phyloP scores from a whole-genome alignment of 2,329 filamentous ascomycete species.

The Gnomoniopsis sp. region DNA sequence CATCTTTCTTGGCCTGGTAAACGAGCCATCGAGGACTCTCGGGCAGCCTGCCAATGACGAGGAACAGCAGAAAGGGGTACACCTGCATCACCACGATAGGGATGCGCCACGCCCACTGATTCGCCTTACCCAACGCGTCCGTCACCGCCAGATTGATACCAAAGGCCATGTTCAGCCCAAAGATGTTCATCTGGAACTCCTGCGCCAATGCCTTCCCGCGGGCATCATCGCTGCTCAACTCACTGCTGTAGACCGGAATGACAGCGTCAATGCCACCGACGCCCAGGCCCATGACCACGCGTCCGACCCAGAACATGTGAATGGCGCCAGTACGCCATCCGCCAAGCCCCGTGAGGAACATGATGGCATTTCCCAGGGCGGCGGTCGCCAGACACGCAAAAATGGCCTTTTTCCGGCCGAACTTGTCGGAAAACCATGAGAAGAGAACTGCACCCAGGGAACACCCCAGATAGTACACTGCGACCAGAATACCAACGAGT shows the following conservation, averaged over 20 bases:
- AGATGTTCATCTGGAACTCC: conserved; percentile 64
- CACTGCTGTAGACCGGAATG: conserved; percentile 57
- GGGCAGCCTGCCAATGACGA: conserved; percentile 49
- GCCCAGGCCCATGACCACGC: conserved; percentile 38
- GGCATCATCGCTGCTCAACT: conserved; percentile 53
- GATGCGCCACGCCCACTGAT: conserved; percentile 59
- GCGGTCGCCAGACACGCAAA: conserved; percentile 16
- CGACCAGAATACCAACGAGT: conserved; percentile 45
- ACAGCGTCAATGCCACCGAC: conserved; percentile 60
- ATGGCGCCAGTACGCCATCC: conserved; percentile 8
- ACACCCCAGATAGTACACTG: conserved; percentile 58
- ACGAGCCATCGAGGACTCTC: conserved; percentile 58
- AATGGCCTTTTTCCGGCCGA: conserved; percentile 16
- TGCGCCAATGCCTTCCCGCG: conserved; percentile 57
- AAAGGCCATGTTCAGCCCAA: conserved; percentile 59
- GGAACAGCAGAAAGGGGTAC: conserved; percentile 52
- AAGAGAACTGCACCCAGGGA: conserved; percentile 44
- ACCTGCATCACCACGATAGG: conserved; percentile 60
- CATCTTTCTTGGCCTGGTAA: conserved; percentile 44
- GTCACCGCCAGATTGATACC: conserved; percentile 56
- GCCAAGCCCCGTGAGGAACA: conserved; percentile 15
- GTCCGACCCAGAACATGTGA: conserved; percentile 20
- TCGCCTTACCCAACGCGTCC: conserved; percentile 48
- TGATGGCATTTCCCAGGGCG: conserved; percentile 16
- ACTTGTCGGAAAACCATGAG: conserved; percentile 10